Conservation (phyloP, 106 monocot genomes). For the Dioscorea zingiberensis region DNA sequence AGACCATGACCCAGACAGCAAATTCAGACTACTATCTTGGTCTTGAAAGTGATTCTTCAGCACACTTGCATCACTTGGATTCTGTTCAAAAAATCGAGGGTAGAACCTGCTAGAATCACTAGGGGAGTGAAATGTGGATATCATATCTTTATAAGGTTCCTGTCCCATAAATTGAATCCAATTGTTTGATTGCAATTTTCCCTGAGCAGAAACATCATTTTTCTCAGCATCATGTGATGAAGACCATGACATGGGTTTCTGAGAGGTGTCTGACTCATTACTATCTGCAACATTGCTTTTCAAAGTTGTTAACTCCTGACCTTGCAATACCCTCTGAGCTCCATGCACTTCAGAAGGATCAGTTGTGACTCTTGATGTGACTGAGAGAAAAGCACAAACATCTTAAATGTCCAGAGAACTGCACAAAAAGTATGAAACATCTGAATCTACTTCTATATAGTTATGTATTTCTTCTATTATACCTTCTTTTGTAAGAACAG, state of each 20-base stretch:
- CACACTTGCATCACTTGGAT: neutral
- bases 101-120: slow-evolving; percentile 6
- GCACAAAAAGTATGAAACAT: too few relatives aligned
- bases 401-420: neutral
- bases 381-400: slow-evolving; percentile 4
- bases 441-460: too few relatives aligned
- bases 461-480: too few relatives aligned
- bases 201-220: slow-evolving; percentile 13
- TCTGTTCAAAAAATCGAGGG: slow-evolving; percentile 17
- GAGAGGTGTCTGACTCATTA: slow-evolving; percentile 22
- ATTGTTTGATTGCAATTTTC: slow-evolving; percentile 17
- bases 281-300: slow-evolving; percentile 14
- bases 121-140: slow-evolving; percentile 11
- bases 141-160: slow-evolving; percentile 16
- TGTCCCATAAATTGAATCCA: slow-evolving; percentile 21
- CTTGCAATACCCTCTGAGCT: slow-evolving; percentile 46
- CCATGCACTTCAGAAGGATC: slow-evolving; percentile 26
- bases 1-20: slow-evolving; percentile 30
- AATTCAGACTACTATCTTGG: slow-evolving; percentile 8
- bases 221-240: slow-evolving; percentile 16
- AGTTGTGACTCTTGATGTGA: slow-evolving; percentile 23
- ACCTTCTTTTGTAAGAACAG: slow-evolving; percentile 50
- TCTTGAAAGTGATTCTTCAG: slow-evolving; percentile 26
- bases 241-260: slow-evolving; percentile 28
- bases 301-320: slow-evolving; percentile 45